These are phyloP conservation scores for Bidens hawaiensis DNA, from an alignment of 140 eudicot genomes.

Conservation along the genomic window DNA sequence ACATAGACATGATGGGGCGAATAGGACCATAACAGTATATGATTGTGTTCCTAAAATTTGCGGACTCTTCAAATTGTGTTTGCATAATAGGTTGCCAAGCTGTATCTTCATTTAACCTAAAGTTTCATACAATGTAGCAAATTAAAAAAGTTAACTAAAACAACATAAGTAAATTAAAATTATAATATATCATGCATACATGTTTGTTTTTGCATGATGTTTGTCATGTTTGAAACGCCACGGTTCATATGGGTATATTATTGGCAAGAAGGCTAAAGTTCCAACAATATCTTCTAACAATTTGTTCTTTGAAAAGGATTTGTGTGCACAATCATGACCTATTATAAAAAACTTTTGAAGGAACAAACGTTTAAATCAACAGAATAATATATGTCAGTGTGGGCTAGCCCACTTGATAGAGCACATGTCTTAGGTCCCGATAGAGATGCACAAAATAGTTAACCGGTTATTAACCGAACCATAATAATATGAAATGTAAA, in stretches of 20 bases:
- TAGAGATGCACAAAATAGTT: too few relatives aligned
- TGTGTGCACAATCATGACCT: constrained; percentile 99
- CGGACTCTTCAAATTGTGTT: constrained; percentile 45
- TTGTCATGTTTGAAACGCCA: constrained; percentile 49
- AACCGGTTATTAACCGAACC: too few relatives aligned
- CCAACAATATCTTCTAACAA: constrained; percentile 94
- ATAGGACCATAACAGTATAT: constrained; percentile 76
- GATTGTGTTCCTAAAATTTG: constrained; percentile 56
- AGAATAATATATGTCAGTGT: neutral
- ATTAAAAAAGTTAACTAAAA: constrained; percentile 3
- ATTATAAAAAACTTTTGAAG: constrained; percentile 77
- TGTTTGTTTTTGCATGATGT: constrained; percentile 98
- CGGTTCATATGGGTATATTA: constrained; percentile 64
- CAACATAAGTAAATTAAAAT: neutral
- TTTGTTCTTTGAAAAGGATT: constrained; percentile 93
- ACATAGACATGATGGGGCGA: constrained; percentile 81
- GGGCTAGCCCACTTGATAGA: too few relatives aligned
- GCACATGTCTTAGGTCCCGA: too few relatives aligned
- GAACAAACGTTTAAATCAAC: neutral
- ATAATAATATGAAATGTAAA: too few relatives aligned
- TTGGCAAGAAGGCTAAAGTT: constrained; percentile 85
- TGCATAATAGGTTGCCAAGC: constrained; percentile 85
- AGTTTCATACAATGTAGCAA: constrained; percentile 5
- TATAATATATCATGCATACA: constrained; percentile 43
- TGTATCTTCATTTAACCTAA: constrained; percentile 81